phyloP scores from a whole-genome alignment of 208 protist genomes.

The Blechomonas ayalai region DNA sequence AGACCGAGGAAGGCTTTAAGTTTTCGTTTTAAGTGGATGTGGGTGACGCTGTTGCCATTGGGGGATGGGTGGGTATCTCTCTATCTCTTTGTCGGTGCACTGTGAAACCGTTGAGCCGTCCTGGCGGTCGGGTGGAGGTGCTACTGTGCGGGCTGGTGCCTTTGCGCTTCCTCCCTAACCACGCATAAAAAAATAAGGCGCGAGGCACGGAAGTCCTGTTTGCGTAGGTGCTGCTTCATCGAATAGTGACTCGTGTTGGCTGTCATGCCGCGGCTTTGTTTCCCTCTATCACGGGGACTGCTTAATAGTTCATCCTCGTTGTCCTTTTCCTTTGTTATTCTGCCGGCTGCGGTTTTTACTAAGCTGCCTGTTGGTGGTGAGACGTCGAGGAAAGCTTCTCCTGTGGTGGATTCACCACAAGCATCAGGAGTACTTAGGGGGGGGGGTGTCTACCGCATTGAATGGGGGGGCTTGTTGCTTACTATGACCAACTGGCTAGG shows the following conservation, averaged over 20 bases:
- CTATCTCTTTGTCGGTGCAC: not conserved
- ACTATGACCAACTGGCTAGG: constrained; percentile 64
- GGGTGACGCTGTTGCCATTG: too few relatives aligned
- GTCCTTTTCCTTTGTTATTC: constrained; percentile 6
- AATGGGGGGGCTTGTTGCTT: constrained; percentile 54
- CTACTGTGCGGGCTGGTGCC: too few relatives aligned
- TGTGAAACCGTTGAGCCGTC: too few relatives aligned
- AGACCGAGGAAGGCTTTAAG: constrained; percentile 48
- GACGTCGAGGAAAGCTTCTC: not conserved
- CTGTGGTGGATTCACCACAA: not conserved
- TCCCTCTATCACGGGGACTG: too few relatives aligned
- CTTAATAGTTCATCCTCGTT: not conserved
- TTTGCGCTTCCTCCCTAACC: too few relatives aligned
- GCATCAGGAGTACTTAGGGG: not conserved
- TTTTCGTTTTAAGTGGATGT: constrained; percentile 74
- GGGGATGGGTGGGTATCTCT: constrained; percentile 1
- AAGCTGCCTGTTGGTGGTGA: not conserved
- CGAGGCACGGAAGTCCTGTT: too few relatives aligned
- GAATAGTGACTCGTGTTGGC: too few relatives aligned
- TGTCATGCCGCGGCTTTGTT: too few relatives aligned
- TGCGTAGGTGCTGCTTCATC: too few relatives aligned
- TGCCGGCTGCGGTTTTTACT: constrained; percentile 1
- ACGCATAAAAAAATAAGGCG: too few relatives aligned
- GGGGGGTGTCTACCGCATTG: not conserved
- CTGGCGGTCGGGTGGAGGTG: too few relatives aligned